phyloP scores from a whole-genome alignment of 1,139 yeast genomes.

The Saccharomyces hybrid region DNA sequence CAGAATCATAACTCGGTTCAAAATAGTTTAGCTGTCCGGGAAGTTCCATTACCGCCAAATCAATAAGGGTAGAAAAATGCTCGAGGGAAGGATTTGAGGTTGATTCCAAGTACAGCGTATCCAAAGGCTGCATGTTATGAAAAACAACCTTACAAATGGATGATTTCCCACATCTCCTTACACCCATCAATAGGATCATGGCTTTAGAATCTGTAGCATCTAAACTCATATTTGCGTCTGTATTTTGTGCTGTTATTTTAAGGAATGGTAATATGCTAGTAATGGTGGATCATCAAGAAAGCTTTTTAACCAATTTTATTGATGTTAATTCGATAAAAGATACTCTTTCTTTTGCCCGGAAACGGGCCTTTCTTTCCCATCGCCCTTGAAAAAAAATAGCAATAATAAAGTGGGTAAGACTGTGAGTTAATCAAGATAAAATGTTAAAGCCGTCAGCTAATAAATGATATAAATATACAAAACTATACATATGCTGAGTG shows the following conservation, averaged over 20 bases:
- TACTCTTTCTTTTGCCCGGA: not conserved
- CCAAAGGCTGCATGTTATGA: constrained; percentile 94
- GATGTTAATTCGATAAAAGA: not conserved
- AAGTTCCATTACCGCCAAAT: constrained; percentile 85
- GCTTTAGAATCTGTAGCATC: constrained; percentile 46
- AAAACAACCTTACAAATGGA: constrained; percentile 92
- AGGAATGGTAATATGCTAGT: not conserved
- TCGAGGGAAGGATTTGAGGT: constrained; percentile 84
- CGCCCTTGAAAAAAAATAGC: not conserved
- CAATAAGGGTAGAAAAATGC: constrained; percentile 69
- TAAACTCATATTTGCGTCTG: constrained; percentile 6
- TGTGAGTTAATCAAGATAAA: not conserved
- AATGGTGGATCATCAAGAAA: not conserved
- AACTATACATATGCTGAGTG: constrained; percentile 1
- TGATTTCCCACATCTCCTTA: constrained; percentile 76
- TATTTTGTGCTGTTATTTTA: constrained; percentile 21
- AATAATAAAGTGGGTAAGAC: not conserved
- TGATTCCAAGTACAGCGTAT: constrained; percentile 81
- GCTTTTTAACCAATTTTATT: not conserved
- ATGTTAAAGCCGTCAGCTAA: not conserved
- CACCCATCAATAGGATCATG: constrained; percentile 76
- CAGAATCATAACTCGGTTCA: constrained; percentile 77
- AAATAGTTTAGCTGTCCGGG: constrained; percentile 92
- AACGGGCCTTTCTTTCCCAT: not conserved
- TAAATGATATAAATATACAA: not conserved